These are phyloP conservation scores for Vitis hybrid DNA, from an alignment of 177 flowering plant species.

Conservation along the genomic window DNA sequence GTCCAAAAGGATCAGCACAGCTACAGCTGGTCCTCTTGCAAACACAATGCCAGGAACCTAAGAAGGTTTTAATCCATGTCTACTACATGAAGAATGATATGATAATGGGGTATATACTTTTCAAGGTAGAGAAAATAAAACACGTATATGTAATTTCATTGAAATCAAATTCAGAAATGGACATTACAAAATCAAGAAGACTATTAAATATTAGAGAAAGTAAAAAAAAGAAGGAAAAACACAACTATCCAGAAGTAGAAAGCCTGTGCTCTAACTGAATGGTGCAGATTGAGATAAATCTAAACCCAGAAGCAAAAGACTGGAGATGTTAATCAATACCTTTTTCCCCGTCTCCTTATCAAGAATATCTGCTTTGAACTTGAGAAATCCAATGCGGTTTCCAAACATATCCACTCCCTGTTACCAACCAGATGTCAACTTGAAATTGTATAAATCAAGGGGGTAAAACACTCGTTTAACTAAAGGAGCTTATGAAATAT, in stretches of 20 bases:
- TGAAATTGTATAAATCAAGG: background rate
- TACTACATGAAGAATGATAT: background rate
- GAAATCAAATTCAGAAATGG: background rate
- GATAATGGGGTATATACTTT: too few relatives aligned
- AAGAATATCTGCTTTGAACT: conserved; percentile 78
- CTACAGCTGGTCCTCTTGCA: conserved; percentile 94
- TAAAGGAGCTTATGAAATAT: too few relatives aligned
- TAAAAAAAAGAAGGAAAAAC: background rate
- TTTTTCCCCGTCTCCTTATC: conserved; percentile 70
- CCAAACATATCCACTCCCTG: conserved; percentile 95
- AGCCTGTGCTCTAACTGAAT: background rate
- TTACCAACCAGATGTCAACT: background rate
- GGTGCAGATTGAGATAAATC: background rate
- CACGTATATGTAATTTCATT: background rate
- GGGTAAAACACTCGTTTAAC: background rate
- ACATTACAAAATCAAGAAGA: background rate
- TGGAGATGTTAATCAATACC: conserved; percentile 41
- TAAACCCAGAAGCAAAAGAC: background rate
- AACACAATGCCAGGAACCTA: conserved; percentile 98
- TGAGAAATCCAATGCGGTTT: conserved; percentile 74
- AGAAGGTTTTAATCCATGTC: conserved; percentile 17
- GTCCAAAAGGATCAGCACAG: conserved; percentile 81
- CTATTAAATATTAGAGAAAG: background rate
- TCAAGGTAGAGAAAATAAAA: too few relatives aligned
- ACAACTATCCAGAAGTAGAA: background rate